These are phyloP conservation scores for Dictyostelium purpureum DNA, from an alignment of 78 protist species.

Conservation along the genomic window DNA sequence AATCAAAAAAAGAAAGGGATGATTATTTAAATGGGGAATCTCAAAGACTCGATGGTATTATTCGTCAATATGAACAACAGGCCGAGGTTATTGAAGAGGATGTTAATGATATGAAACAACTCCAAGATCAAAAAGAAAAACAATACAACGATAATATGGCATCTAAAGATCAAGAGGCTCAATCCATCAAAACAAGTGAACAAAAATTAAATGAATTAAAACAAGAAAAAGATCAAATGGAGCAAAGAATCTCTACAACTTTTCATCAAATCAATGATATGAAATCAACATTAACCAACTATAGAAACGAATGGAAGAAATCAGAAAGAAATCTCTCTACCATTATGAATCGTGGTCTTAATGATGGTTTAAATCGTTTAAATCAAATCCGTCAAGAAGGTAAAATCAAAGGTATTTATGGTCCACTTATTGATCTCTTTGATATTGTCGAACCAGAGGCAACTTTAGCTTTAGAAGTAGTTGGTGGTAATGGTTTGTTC, in stretches of 20 bases:
- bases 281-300: background rate
- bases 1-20: slow-evolving; percentile 84
- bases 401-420: slow-evolving; percentile 87
- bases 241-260: background rate
- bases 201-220: background rate
- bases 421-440: slow-evolving; percentile 95
- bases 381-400: slow-evolving; percentile 22
- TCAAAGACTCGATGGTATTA: background rate
- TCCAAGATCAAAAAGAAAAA: background rate
- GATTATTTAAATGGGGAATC: slow-evolving; percentile 73
- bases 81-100: background rate
- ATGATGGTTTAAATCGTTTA: slow-evolving; percentile 4
- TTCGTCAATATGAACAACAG: slow-evolving; percentile 39
- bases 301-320: background rate
- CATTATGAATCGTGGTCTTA: slow-evolving; percentile 18
- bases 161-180: background rate
- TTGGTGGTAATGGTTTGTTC: slow-evolving; percentile 94
- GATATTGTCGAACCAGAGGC: slow-evolving; percentile 37
- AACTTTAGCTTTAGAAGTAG: slow-evolving; percentile 92
- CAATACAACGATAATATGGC: background rate
- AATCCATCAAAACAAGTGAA: slow-evolving; percentile 5
- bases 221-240: slow-evolving; percentile 5
- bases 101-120: background rate
- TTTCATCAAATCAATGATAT: background rate
- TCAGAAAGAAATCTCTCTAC: slow-evolving; percentile 41